Percentiles rank a stretch among this genome's conserved stretches.
phyloP scores from a whole-genome alignment of 2,329 filamentous ascomycete species.

The Talaromyces sp. region DNA sequence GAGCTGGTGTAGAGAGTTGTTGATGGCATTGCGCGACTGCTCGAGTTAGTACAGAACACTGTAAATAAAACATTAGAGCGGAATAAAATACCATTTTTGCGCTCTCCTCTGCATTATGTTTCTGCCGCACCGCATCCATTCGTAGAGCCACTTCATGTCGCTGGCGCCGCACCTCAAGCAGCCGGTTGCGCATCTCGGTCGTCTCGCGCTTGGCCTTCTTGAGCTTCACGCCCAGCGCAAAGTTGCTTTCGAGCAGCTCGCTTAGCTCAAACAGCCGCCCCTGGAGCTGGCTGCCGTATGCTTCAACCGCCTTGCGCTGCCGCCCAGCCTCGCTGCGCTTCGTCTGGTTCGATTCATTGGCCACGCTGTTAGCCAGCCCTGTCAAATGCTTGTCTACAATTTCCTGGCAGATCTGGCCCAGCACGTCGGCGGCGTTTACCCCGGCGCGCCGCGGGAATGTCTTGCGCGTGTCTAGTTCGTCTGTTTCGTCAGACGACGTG shows the following conservation, averaged over 20 bases:
- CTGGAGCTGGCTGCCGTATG: slow-evolving; percentile 43
- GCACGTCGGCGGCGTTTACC: slow-evolving; percentile 48
- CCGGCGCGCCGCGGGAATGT: slow-evolving; percentile 37
- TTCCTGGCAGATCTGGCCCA: slow-evolving; percentile 46
- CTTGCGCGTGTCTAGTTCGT: slow-evolving; percentile 22
- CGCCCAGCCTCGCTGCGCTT: slow-evolving; percentile 36
- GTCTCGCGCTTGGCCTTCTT: slow-evolving; percentile 41
- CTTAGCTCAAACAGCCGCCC: slow-evolving; percentile 47
- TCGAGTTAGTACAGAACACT: slow-evolving; percentile 1
- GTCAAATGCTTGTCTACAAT: slow-evolving; percentile 42
- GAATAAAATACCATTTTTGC: slow-evolving; percentile 31
- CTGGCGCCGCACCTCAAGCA: slow-evolving; percentile 43
- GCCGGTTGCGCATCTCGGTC: slow-evolving; percentile 39
- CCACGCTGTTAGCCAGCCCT: slow-evolving; percentile 35
- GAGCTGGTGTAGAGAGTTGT: slow-evolving; percentile 37
- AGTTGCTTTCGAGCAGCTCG: slow-evolving; percentile 47
- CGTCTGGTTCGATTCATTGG: slow-evolving; percentile 33
- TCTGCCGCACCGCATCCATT: slow-evolving; percentile 43
- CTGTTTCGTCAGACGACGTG: slow-evolving; percentile 14
- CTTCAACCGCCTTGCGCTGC: slow-evolving; percentile 43
- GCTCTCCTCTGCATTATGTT: slow-evolving; percentile 34
- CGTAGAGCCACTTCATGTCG: slow-evolving; percentile 45
- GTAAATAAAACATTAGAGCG: no score
- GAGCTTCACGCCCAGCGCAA: slow-evolving; percentile 39
- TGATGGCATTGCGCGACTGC: slow-evolving; percentile 34